Conservation (phyloP, 2,329 filamentous ascomycete genomes). For the Fusarium transvaalense region DNA sequence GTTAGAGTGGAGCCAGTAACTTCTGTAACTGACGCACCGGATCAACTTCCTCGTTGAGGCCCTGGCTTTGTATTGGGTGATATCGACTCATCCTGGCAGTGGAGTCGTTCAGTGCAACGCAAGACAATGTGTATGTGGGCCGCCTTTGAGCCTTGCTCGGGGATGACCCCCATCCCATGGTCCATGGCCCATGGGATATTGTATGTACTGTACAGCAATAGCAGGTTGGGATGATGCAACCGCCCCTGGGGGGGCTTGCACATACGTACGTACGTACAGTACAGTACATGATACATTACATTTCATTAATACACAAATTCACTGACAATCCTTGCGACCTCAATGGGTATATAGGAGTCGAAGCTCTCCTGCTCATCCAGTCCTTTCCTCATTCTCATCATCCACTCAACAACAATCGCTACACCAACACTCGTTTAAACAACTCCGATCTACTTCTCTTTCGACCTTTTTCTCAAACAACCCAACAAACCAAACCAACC, state of each 20-base stretch:
- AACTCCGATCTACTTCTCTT: constrained; percentile 23
- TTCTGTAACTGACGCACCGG: constrained; percentile 40
- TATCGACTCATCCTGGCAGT: constrained; percentile 29
- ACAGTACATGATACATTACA: constrained; percentile 7
- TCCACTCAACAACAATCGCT: constrained; percentile 34
- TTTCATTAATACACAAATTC: constrained; percentile 12
- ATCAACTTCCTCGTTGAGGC: constrained; percentile 41
- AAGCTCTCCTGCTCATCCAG: constrained; percentile 26
- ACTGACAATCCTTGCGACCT: constrained; percentile 32
- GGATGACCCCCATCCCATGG: background rate
- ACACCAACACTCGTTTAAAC: constrained; percentile 38
- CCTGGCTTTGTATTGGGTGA: constrained; percentile 33
- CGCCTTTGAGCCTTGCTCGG: background rate
- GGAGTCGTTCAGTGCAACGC: constrained; percentile 28
- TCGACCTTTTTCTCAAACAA: constrained; percentile 10
- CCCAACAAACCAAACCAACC: constrained; percentile 23
- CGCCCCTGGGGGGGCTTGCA: constrained; percentile 31
- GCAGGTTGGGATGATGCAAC: constrained; percentile 42
- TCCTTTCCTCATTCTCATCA: constrained; percentile 14
- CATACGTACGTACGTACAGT: constrained; percentile 2
- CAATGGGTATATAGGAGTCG: constrained; percentile 40
- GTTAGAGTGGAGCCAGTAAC: constrained; percentile 17
- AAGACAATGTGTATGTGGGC: constrained; percentile 4
- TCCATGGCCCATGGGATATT: background rate
- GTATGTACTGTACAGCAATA: background rate